These are phyloP conservation scores for Clitoria ternatea DNA, from an alignment of 306 rosid species.

Conservation along the genomic window DNA sequence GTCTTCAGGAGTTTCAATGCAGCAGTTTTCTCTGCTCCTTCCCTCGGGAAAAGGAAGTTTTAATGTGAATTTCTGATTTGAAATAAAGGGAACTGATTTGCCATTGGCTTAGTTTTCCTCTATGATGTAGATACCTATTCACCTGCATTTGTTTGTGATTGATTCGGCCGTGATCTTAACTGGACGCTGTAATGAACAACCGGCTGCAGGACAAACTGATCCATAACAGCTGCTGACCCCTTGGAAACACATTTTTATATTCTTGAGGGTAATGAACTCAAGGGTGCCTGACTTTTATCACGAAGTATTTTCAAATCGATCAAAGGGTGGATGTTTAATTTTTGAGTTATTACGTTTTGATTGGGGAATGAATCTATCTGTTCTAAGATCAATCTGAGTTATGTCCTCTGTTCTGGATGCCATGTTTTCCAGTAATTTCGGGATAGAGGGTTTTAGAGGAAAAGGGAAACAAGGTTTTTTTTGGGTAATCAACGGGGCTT, in stretches of 20 bases:
- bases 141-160: not conserved
- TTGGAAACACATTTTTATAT: not conserved
- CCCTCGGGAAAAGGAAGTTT: constrained; percentile 20
- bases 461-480: not conserved
- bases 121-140: not conserved
- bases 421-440: not conserved
- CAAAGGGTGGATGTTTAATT: not conserved
- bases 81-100: constrained; percentile 45
- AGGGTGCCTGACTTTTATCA: not conserved
- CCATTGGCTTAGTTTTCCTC: constrained; percentile 14
- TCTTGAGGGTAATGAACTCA: not conserved
- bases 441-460: not conserved
- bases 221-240: too few species aligned
- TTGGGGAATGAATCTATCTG: not conserved
- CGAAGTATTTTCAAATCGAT: not conserved
- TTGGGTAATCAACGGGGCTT: too few species aligned
- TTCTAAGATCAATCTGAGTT: not conserved
- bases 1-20: constrained; percentile 23
- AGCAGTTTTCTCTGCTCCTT: constrained; percentile 34
- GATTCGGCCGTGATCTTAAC: not conserved
- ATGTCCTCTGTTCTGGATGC: not conserved
- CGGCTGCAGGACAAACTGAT: not conserved
- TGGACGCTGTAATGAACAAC: not conserved
- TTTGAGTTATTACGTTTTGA: not conserved
- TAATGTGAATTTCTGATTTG: constrained; percentile 24